Base-by-base conservation (phyloP, 2,329 filamentous ascomycete species). In the Aspergillus novofumigatus region DNA sequence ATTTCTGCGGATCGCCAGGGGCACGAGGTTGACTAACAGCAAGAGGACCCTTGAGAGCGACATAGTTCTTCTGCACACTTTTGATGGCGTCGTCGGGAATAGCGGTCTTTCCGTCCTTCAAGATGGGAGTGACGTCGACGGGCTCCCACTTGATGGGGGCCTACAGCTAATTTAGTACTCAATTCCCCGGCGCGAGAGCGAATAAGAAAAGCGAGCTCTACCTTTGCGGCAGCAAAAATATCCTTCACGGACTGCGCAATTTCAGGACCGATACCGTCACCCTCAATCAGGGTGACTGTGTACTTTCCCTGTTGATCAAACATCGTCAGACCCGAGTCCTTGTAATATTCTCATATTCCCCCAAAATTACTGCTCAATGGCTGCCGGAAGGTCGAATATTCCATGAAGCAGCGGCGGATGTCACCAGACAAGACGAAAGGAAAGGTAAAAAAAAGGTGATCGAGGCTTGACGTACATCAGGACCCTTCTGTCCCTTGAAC, bases 191-290 rank as follows among this genome's bases (percentile, higher is more conserved):
- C 42, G 47, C 17, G 49, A 54, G 52, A 14, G 51, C 21, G 26
- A 38, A 20, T 51, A 52, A 49, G 41, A 49, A 42, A 32, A 52
- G 51, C 49, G 38, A 38, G 54, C 44, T 29, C 62, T 81, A 96
- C 93, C 78, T 95, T 90, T 70, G 94, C 94, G 69, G 94, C 94
- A 71, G 87, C 84, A 81, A 97, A 99, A 80, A 99, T 99, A 78
- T 97, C 91, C 86, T 97, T 99, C 73, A 99, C 92, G 52, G 94
- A 95, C 79, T 96, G 88, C 65, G 94, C 87, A 75, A 99, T 99
- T 81, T 99, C 93, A 64, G 94, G 94, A 61, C 94, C 94, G 76
- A 99, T 99, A 76, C 94, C 94, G 74, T 99, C 95, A 80, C 95
- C 94, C 84, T 99, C 95, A 67, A 99, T 99, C 79, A 99, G 83